Evolutionary conservation across 2,329 filamentous ascomycete genomes (phyloP).

Genomic region (Aspergillus oerlinghausenensis): DNA sequence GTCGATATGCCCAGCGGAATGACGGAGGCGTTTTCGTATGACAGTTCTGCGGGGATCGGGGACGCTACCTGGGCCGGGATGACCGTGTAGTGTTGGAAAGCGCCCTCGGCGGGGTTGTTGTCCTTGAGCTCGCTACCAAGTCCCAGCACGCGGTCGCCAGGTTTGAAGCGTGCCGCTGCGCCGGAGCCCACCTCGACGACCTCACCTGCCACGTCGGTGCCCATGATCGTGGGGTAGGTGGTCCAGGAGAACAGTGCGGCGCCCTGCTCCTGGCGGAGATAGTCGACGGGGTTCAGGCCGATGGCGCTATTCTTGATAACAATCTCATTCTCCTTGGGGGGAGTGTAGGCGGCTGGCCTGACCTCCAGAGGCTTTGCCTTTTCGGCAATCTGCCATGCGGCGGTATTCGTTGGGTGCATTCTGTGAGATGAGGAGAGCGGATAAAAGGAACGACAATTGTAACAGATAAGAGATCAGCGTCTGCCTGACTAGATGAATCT

Average conservation of each 20-base stretch:
- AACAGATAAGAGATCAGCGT: neutral
- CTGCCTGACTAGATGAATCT: neutral
- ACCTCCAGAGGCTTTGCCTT: slow-evolving; percentile 31
- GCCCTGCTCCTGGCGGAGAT: slow-evolving; percentile 31
- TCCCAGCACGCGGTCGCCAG: slow-evolving; percentile 44
- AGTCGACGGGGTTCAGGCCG: slow-evolving; percentile 44
- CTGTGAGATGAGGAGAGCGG: neutral
- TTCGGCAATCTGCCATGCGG: slow-evolving; percentile 32
- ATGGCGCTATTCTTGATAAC: slow-evolving; percentile 39
- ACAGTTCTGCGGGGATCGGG: slow-evolving; percentile 11
- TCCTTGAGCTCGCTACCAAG: slow-evolving; percentile 12
- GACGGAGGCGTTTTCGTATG: slow-evolving; percentile 16
- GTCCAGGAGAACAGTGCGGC: slow-evolving; percentile 24
- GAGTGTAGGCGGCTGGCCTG: slow-evolving; percentile 32
- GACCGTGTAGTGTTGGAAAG: slow-evolving; percentile 23
- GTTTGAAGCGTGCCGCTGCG: slow-evolving; percentile 25
- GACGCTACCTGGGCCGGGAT: slow-evolving; percentile 11
- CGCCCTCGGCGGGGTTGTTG: slow-evolving; percentile 12
- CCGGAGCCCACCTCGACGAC: slow-evolving; percentile 35
- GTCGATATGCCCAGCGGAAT: slow-evolving; percentile 19
- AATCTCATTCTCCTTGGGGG: slow-evolving; percentile 34
- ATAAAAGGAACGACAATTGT: neutral
- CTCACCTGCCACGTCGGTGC: slow-evolving; percentile 43
- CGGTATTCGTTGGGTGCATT: slow-evolving; percentile 22
- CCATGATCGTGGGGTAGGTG: slow-evolving; percentile 35